Evolutionary conservation across 129 eudicot species (phyloP), one percentile per base, ranked within the genome.

Genomic region (Smallanthus sonchifolius): DNA sequence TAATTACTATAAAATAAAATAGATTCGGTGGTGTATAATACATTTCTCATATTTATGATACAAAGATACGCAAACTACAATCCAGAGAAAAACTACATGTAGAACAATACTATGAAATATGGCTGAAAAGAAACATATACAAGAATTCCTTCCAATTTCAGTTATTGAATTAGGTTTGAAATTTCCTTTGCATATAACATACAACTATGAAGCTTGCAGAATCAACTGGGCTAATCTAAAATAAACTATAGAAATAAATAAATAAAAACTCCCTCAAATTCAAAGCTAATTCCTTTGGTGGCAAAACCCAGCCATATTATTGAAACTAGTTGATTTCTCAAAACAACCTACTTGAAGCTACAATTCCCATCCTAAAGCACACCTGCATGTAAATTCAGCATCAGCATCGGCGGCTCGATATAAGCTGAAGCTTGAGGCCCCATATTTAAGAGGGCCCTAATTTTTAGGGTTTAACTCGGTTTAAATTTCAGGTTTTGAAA

Each of bases 381-480:
- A 47, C 77, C 82, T 71, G 82, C 73, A 62, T 24, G 77, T 61
- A 73, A 3, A 75, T 19, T n/a, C n/a, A n/a, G n/a, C n/a, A n/a
- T n/a, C n/a, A n/a, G n/a, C n/a, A n/a, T n/a, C n/a, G n/a, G n/a
- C n/a, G n/a, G n/a, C n/a, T n/a, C n/a, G n/a, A n/a, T n/a, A n/a
- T n/a, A n/a, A n/a, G n/a, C n/a, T n/a, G n/a, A n/a, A n/a, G n/a
- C n/a, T n/a, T n/a, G n/a, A n/a, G n/a, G n/a, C n/a, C n/a, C n/a
- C n/a, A n/a, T n/a, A n/a, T n/a, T n/a, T n/a, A n/a, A n/a, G n/a
- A n/a, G n/a, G n/a, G n/a, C n/a, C n/a, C n/a, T n/a, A n/a, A n/a
- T n/a, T n/a, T n/a, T n/a, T n/a, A n/a, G n/a, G n/a, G n/a, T n/a
- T n/a, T n/a, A n/a, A n/a, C n/a, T n/a, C n/a, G n/a, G n/a, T n/a